These are phyloP conservation scores for Coelastrella sp. DNA, from an alignment of 139 green algal species.

Conservation along the genomic window DNA sequence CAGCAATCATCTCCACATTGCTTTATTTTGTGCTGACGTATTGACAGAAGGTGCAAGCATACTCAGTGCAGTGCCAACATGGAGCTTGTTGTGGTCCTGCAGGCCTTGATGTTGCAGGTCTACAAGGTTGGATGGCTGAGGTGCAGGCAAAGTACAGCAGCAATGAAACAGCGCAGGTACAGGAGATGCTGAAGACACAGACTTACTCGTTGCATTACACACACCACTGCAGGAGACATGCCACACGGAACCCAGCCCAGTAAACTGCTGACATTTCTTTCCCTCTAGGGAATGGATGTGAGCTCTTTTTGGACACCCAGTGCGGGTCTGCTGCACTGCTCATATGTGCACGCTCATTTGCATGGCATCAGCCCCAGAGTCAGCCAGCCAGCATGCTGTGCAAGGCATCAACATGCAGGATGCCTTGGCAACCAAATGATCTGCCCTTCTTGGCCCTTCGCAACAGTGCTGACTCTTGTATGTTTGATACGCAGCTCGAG, in stretches of 20 bases:
- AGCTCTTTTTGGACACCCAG: too few species aligned
- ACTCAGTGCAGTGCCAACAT: too few species aligned
- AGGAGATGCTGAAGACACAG: background rate
- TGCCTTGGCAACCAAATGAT: background rate
- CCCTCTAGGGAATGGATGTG: too few species aligned
- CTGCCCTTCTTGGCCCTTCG: too few species aligned
- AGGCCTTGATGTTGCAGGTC: constrained; percentile 32
- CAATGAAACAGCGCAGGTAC: constrained; percentile 39
- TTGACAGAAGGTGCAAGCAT: too few species aligned
- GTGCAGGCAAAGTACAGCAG: constrained; percentile 24
- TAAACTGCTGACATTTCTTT: background rate
- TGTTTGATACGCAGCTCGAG: constrained; percentile 29
- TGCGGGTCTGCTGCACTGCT: too few species aligned
- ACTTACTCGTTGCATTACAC: too few species aligned
- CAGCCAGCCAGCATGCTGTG: background rate
- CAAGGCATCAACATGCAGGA: background rate
- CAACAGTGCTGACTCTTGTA: background rate
- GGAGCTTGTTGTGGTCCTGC: background rate
- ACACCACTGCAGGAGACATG: too few species aligned
- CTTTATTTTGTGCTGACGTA: too few species aligned
- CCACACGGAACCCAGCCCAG: background rate
- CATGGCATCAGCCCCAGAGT: too few species aligned
- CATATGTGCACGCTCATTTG: too few species aligned
- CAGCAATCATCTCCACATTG: too few species aligned
- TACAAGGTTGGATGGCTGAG: constrained; percentile 29